These are phyloP conservation scores for Colletotrichum sp. DNA, from an alignment of 2,329 filamentous ascomycete species.

Conservation along the genomic window DNA sequence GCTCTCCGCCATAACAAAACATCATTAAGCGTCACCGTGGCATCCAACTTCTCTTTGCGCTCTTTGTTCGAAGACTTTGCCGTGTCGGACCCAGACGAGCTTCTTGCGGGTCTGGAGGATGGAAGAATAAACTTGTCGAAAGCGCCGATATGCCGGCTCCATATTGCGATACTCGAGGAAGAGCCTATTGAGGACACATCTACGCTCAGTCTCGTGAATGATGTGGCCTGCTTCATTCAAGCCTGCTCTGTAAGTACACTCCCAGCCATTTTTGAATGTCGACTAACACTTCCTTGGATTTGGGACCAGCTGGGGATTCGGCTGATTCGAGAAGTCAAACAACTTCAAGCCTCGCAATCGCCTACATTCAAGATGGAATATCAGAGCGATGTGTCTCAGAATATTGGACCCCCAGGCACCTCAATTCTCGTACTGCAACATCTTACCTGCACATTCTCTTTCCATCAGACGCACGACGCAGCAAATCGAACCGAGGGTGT, in stretches of 20 bases:
- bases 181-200: not conserved
- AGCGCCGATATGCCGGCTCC: not conserved
- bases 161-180: not conserved
- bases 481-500: not conserved
- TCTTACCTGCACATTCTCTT: slow-evolving; percentile 5
- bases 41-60: not conserved
- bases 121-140: not conserved
- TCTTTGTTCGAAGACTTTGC: not conserved
- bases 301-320: slow-evolving; percentile 14
- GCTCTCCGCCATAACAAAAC: not conserved
- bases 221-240: not conserved
- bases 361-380: slow-evolving; percentile 41
- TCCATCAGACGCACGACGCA: not conserved
- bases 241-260: not conserved
- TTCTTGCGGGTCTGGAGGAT: not conserved
- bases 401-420: slow-evolving; percentile 31
- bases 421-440: slow-evolving; percentile 28
- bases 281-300: not conserved
- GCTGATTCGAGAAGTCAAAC: not conserved
- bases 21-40: not conserved
- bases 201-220: not conserved
- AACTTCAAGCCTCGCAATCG: not conserved
- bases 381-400: slow-evolving; percentile 33
- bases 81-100: not conserved
- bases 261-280: not conserved